Base-by-base conservation (phyloP, 257 asterid species). In the Fraxinus cuspidata region DNA sequence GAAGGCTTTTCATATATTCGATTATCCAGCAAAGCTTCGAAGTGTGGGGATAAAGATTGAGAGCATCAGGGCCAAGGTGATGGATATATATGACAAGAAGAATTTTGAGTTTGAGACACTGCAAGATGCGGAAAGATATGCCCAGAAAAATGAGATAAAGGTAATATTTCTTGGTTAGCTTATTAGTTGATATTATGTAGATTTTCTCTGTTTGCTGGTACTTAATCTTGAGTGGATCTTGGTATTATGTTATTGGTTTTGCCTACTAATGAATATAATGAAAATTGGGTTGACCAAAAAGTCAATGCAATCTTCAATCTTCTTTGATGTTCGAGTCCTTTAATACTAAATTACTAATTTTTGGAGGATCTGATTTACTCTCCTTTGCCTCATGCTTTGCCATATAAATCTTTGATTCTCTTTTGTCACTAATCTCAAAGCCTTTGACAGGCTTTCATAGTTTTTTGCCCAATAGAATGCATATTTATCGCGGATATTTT, bases 41-140 rank as follows among this genome's bases (percentile, higher is more conserved):
- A 44, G 10, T 2, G 77, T 88, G 19, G 92, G 66, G 1, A 64
- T 7, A 21, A 72, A 75, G 51, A 90, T 90, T 29, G 77, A 71
- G 70, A n/a, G 0, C 10, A 86, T 89, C 0, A 40, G 90, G n/a
- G 53, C 0, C 0, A 83, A 77, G 73, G 89, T 89, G 16, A 86
- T 77, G 82, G 85, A 72, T 10, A 86, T 86, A 74, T 83, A 86
- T 9, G 85, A 83, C 40, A 72, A 77, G n/a, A 87, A 84, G 80
- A 78, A 56, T 83, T 84, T 72, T 53, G 90, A 88, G 0, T 85
- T 82, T 40, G 94, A 86, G 75, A 86, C 81, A n/a, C 78, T 82
- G 31, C 75, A 78, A 49, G 40, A 44, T 69, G 84, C 82, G 19
- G 84, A 71, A 66, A 82, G 79, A 72, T 70, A 79, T 18, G 74